Base-by-base conservation (phyloP, 2,329 filamentous ascomycete species). In the Sporothrix schenckii region DNA sequence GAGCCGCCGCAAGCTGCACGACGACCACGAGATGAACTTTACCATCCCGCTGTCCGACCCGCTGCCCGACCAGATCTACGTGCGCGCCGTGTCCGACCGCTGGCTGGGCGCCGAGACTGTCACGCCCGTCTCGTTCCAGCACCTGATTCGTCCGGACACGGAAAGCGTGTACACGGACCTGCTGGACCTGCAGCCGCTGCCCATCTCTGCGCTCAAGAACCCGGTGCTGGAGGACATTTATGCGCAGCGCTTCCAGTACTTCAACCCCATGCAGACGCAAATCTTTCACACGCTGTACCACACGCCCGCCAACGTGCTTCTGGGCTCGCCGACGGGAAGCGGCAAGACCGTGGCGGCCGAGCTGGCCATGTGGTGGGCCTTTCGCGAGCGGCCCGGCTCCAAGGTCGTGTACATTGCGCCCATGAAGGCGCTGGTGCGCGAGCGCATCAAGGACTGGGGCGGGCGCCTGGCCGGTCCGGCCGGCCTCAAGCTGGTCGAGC, bases 211-310 rank as follows among this genome's bases (percentile, higher is more conserved):
- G 0, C 83, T 99, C 54, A 93, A 97, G 77, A 97, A 98, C 73
- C 89, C 92, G 0, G 84, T 89, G 0, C 81, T 99, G 0, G 94
- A 99, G 78, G 92, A 95, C 72, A 87, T 99, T 1, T 99, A 99
- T 76, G 89, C 86, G 0, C 84, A 94, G 78, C 88, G 93, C 44
- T 99, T 99, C 80, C 91, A 95, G 74, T 99, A 91, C 80, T 99
- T 99, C 85, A 99, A 99, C 77, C 95, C 95, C 0, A 98, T 99
- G 96, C 95, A 99, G 80, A 98, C 95, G 0, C 95, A 99, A 77
- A 93, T 99, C 67, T 99, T 99, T 81, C 95, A 99, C 77, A 94
- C 93, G 16, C 86, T 99, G 47, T 99, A 99, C 75, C 91, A 98
- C 78, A 97, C 95, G 0, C 81, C 91, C 9, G 91, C 92, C 60